Evolutionary conservation across 129 eudicot species (phyloP).

Genomic region (Saposhnikovia divaricata): DNA sequence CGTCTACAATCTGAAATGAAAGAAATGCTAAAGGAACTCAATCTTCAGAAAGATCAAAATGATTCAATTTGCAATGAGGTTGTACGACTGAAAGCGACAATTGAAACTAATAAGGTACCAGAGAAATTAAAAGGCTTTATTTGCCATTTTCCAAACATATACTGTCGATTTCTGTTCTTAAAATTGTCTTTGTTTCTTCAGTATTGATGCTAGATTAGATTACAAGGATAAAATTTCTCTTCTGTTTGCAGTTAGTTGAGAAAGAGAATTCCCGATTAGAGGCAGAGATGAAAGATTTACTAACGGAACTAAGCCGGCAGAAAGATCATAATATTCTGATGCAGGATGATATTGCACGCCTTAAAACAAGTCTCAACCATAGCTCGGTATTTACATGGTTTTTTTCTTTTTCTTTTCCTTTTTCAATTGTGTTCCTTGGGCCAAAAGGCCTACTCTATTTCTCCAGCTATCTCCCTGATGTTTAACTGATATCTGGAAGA

Average conservation of each 20-base stretch:
- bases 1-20: slow-evolving; percentile 46
- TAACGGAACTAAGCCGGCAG: slow-evolving; percentile 43
- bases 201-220: neutral
- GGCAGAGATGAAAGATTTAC: slow-evolving; percentile 41
- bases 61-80: slow-evolving; percentile 47
- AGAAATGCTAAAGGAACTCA: slow-evolving; percentile 40
- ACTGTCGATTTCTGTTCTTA: neutral
- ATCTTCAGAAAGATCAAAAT: slow-evolving; percentile 54
- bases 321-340: slow-evolving; percentile 48
- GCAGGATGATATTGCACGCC: slow-evolving; percentile 55
- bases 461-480: neutral
- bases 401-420: neutral
- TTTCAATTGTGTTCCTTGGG: neutral
- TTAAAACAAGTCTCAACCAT: slow-evolving; percentile 44
- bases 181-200: neutral
- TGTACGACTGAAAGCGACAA: slow-evolving; percentile 43
- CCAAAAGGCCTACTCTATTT: neutral
- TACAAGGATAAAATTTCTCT: slow-evolving; percentile 5
- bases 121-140: slow-evolving; percentile 6
- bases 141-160: neutral
- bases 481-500: neutral
- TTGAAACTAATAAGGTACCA: slow-evolving; percentile 57
- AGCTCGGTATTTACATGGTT: slow-evolving; percentile 42
- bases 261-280: slow-evolving; percentile 62
- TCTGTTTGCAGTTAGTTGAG: slow-evolving; percentile 47